Evolutionary conservation across 768 basidiomycete genomes (phyloP).

Genomic region (Phanerodontia chrysosporium): DNA sequence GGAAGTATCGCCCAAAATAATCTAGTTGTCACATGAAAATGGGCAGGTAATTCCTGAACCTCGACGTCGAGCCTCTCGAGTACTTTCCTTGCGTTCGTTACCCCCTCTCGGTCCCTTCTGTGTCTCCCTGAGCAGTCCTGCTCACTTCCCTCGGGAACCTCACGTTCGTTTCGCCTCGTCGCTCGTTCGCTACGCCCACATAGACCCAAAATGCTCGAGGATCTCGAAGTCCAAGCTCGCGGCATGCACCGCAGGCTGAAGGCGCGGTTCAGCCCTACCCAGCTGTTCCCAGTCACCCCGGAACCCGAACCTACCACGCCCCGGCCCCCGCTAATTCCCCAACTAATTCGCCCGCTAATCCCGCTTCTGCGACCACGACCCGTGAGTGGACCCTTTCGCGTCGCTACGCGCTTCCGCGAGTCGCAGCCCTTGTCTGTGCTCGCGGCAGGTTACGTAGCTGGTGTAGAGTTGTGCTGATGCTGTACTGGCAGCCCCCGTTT

Average conservation of each 20-base stretch:
- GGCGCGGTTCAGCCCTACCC: conserved; percentile 16
- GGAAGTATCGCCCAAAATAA: neutral
- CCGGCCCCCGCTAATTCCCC: neutral
- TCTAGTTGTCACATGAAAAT: neutral
- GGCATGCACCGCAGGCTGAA: conserved; percentile 13
- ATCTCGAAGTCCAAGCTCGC: conserved; percentile 7
- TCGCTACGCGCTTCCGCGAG: neutral
- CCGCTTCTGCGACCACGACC: neutral
- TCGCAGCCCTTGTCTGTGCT: neutral
- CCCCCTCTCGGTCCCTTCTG: conserved; percentile 1
- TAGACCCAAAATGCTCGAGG: conserved; percentile 4
- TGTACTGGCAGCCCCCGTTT: neutral
- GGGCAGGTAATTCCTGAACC: neutral
- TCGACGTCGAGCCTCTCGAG: neutral
- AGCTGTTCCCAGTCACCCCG: conserved; percentile 3
- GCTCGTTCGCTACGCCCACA: conserved; percentile 5
- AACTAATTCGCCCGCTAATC: neutral
- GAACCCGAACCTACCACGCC: neutral
- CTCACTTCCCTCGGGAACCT: conserved; percentile 13
- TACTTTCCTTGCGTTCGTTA: neutral
- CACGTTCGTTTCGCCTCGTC: conserved; percentile 12
- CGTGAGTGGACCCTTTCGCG: neutral
- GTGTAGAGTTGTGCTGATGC: neutral
- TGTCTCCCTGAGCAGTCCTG: conserved; percentile 1
- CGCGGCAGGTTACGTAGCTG: neutral